Percentiles rank a stretch among this genome's conserved stretches.
Conservation (phyloP, 345 rosid genomes). For the Stellera chamaejasme region DNA sequence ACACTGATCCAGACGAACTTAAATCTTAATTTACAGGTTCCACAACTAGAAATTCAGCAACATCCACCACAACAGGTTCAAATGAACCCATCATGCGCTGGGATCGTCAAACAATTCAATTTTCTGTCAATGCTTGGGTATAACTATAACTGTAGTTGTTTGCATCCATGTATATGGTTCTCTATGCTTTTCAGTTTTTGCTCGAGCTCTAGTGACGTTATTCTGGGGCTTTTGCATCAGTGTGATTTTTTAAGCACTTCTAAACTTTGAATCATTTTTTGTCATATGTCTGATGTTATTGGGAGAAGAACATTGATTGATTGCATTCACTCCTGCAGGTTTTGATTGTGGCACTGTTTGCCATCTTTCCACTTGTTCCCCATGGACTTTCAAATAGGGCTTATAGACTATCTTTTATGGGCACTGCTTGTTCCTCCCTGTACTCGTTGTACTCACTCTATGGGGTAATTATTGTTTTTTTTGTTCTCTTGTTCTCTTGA, state of each 20-base stretch:
- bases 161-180: background rate
- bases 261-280: too few species aligned
- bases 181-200: background rate
- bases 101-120: conserved; percentile 88
- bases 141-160: background rate
- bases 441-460: conserved; percentile 81
- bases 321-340: conserved; percentile 45
- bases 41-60: conserved; percentile 47
- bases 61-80: conserved; percentile 50
- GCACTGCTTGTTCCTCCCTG: conserved; percentile 79
- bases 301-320: background rate
- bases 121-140: conserved; percentile 99
- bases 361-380: conserved; percentile 76
- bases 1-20: conserved; percentile 1
- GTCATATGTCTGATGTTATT: too few species aligned
- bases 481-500: conserved; percentile 10
- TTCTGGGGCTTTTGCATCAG: background rate
- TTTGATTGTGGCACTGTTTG: conserved; percentile 79
- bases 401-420: conserved; percentile 84
- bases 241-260: background rate
- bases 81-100: conserved; percentile 61
- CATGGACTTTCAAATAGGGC: conserved; percentile 70
- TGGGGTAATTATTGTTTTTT: conserved; percentile 50
- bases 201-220: background rate
- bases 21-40: conserved; percentile 38